These are phyloP conservation scores for Linum usitatissimum DNA, from an alignment of 345 rosid genomes.

Conservation along the genomic window DNA sequence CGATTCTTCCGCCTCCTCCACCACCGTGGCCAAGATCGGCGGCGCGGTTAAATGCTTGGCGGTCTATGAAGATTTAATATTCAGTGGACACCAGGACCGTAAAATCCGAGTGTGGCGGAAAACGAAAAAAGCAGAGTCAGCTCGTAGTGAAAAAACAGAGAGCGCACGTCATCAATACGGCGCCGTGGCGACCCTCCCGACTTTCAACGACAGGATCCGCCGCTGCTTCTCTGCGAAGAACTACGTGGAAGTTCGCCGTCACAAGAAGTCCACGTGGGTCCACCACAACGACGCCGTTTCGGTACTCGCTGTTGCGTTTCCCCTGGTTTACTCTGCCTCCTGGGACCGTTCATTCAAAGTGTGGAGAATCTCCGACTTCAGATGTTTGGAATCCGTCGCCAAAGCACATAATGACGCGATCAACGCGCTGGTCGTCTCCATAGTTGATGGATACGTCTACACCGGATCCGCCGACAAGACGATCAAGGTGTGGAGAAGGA, in stretches of 20 bases:
- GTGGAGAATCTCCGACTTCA: constrained; percentile 52
- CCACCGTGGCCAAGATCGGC: constrained; percentile 18
- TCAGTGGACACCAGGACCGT: constrained; percentile 67
- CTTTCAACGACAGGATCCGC: constrained; percentile 39
- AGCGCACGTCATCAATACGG: constrained; percentile 12
- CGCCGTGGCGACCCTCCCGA: constrained; percentile 52
- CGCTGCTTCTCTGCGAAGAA: constrained; percentile 34
- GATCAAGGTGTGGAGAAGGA: constrained; percentile 50
- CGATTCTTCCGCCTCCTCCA: not conserved
- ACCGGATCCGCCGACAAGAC: constrained; percentile 70
- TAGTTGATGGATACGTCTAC: constrained; percentile 39
- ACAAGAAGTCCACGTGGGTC: constrained; percentile 66
- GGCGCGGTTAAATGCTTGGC: constrained; percentile 53
- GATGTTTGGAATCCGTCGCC: constrained; percentile 49
- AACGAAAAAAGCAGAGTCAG: constrained; percentile 12
- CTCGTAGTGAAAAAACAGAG: not conserved
- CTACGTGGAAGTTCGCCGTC: constrained; percentile 58
- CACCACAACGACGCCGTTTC: constrained; percentile 70
- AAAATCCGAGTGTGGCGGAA: constrained; percentile 60
- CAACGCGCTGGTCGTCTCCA: constrained; percentile 42
- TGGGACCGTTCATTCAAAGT: constrained; percentile 73
- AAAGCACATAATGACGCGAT: constrained; percentile 70
- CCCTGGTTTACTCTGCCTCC: constrained; percentile 59
- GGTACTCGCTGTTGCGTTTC: constrained; percentile 33
- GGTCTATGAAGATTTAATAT: constrained; percentile 34